phyloP scores from a whole-genome alignment of 164 flowering plant species.

The Stephania yunnanensis region DNA sequence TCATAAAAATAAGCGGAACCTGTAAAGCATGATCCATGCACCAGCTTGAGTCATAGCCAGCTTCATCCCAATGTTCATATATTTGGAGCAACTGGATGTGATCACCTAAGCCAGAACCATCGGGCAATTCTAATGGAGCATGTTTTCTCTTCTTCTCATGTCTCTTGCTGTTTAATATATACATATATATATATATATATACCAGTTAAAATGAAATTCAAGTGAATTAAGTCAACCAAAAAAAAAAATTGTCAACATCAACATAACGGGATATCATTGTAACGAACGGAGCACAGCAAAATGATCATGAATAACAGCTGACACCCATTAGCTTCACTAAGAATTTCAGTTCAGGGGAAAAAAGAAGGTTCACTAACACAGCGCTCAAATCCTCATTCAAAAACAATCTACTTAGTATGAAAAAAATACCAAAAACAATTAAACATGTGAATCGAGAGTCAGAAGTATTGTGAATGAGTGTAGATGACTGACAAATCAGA shows the following conservation, averaged over 20 bases:
- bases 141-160: constrained; percentile 81
- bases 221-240: constrained; percentile 1
- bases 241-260: not conserved
- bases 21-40: constrained; percentile 74
- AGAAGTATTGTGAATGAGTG: not conserved
- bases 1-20: constrained; percentile 29
- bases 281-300: too few relatives aligned
- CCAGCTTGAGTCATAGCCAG: constrained; percentile 62
- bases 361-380: not conserved
- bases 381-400: not conserved
- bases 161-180: constrained; percentile 36
- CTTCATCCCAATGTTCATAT: constrained; percentile 69
- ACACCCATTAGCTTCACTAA: not conserved
- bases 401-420: not conserved
- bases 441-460: not conserved
- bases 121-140: constrained; percentile 51
- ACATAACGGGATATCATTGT: too few relatives aligned
- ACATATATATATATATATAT: not conserved
- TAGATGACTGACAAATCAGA: not conserved
- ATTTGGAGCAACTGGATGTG: constrained; percentile 93
- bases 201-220: not conserved
- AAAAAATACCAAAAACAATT: not conserved
- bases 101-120: constrained; percentile 96
- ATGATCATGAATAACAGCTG: not conserved
- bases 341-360: not conserved